Percentiles rank a stretch among this genome's conserved stretches.
Conservation (phyloP, 1,284 basidiomycete species). For the Leucoagaricus sp. region DNA sequence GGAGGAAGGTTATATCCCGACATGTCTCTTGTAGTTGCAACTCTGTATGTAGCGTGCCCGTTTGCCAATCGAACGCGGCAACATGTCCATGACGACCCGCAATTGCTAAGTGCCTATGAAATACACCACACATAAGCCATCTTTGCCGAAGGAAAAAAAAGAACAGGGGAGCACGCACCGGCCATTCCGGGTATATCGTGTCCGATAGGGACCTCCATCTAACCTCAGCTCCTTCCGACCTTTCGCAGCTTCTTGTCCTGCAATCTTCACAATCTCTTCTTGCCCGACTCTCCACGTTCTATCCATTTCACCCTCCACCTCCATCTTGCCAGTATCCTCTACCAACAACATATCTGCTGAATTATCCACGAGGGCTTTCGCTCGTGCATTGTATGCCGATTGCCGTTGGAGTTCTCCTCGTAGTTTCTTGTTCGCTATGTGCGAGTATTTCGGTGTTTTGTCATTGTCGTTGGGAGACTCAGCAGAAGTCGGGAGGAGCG, state of each 20-base stretch:
- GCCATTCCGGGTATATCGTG: slow-evolving; percentile 90
- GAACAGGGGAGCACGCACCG: slow-evolving; percentile 52
- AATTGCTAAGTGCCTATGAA: slow-evolving; percentile 77
- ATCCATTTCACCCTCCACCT: slow-evolving; percentile 80
- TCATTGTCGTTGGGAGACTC: slow-evolving; percentile 28
- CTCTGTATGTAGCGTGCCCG: slow-evolving; percentile 85
- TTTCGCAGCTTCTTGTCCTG: slow-evolving; percentile 73
- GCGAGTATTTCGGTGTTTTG: slow-evolving; percentile 48
- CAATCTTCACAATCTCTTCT: slow-evolving; percentile 69
- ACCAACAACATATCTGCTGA: slow-evolving; percentile 64
- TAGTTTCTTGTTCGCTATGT: slow-evolving; percentile 78
- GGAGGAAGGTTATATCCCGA: slow-evolving; percentile 94
- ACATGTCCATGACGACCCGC: slow-evolving; percentile 85
- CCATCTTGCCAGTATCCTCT: slow-evolving; percentile 69
- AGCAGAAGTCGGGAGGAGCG: slow-evolving; percentile 44
- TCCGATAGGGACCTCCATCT: slow-evolving; percentile 85
- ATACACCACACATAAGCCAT: neutral
- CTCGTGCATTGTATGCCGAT: slow-evolving; percentile 54
- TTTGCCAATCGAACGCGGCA: slow-evolving; percentile 96
- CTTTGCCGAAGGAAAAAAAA: slow-evolving; percentile 5
- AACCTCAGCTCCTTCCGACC: slow-evolving; percentile 83
- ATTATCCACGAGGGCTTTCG: slow-evolving; percentile 64
- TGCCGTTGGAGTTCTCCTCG: slow-evolving; percentile 67
- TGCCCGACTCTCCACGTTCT: slow-evolving; percentile 89
- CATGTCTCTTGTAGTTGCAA: slow-evolving; percentile 88